Base-by-base conservation (phyloP, 179 eudicot genomes). In the Silene noctiflora region DNA sequence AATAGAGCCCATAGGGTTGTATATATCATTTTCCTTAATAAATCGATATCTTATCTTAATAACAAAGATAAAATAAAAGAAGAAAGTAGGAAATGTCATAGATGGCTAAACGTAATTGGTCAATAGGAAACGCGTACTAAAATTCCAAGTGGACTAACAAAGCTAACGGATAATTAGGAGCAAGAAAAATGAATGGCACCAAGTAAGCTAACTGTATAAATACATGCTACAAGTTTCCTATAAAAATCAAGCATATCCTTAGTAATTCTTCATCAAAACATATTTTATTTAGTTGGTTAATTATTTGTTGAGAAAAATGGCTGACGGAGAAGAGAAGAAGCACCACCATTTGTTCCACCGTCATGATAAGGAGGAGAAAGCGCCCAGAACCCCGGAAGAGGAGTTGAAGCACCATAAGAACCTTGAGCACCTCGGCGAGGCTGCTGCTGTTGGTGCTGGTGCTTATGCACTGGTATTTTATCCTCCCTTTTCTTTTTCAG, bases 401-500 rank as follows among this genome's bases (percentile, higher is more conserved):
- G 80, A 77, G 70, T 19, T 46, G 70, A 77, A 77, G 69, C 80
- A 77, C 70, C 80, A 46, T 59, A 77, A 70, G 61, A 4, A 77
- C 75, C 80, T 70, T 20, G 80, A 77, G 17, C 75, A 59, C 17
- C 80, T 77, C 9, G 70, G 80, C 17, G 78, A 75, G 74, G 78
- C 69, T 75, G 82, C 75, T 22, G 71, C 71, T 27, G 11, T 75
- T 33, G 71, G 75, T 61, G 78, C 82, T 48, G 82, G 82, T 75
- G 46, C 62, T 33, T 79, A 20, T 63, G 82, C 82, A 16, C 0
- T 79, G 75, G 82, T 79, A 79, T 48, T 3, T 3, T 33, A 12
- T 51, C 9, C 58, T 19, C 14, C 2, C 58, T 51, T 16, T 51
- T 16, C 4, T 14, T 14, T 51, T 12, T 1, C 0, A 33, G 6